Evolutionary conservation across 768 basidiomycete genomes (phyloP), one percentile per base, ranked within the genome.

Genomic region (Termitomyces sp.): DNA sequence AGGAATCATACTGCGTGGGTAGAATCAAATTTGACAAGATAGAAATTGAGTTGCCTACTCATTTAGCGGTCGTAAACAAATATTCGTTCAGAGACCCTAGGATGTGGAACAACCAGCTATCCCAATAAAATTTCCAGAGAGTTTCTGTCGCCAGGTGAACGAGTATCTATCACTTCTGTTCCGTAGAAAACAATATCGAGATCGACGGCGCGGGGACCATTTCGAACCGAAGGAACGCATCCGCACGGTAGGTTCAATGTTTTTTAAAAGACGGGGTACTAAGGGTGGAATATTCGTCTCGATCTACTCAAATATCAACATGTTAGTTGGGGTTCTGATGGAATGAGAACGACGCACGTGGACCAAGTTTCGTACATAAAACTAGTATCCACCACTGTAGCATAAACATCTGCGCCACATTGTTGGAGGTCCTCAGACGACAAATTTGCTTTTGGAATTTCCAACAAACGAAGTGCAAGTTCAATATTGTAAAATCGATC

Each of bases 351-450:
- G 42, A 78, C 90, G 57, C 60, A 96, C 95, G 71, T 98, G 0
- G 97, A 92, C 12, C 87, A 79, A 20, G 90, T 94, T 72, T 98
- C 90, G 68, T 98, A 98, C 75, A 98, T 68, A 71, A 94, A 91
- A 67, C 92, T 94, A 1, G 92, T 94, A 64, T 91, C 80, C 22
- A 86, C 70, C 30, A 96, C 76, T 16, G 65, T 66, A 2, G 79
- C 69, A 28, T 63, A 63, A 0, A 69, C 69, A 33, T 70, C 60
- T 20, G 54, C 46, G 10, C 46, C 54, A 40, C 53, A 58, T 53
- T 62, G 52, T 42, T 53, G 58, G 10, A 58, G 52, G 22, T 63
- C 58, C 6, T 61, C 62, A 14, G 58, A 40, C 9, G 62, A 58
- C 13, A 76, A 46, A 10, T 76, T 57, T 13, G 66, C 63, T 28